Base-by-base conservation (phyloP, 495 filamentous ascomycete genomes). In the Penicillium malachiteum region DNA sequence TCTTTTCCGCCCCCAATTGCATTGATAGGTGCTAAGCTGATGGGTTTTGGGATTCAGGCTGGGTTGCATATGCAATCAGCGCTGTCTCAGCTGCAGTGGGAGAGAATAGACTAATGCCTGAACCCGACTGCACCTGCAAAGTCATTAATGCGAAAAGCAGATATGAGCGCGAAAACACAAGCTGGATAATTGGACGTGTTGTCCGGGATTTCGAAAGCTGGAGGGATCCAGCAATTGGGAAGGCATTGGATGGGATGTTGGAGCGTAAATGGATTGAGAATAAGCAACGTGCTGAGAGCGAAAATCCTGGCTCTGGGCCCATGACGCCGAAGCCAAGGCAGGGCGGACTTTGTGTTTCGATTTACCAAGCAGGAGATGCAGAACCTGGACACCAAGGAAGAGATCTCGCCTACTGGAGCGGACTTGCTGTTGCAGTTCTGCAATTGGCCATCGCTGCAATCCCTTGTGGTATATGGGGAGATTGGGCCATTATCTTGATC, bases 11-110 rank as follows among this genome's bases (percentile, higher is more conserved):
- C 21, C 21, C 21, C 21, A 26, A 26, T 26, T 26, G 21, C 1
- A 26, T 26, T 1, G 2, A 1, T 4, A 26, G 4, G 21, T 26
- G 21, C 21, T 26, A 26, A 26, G 21, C 21, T 26, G 21, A 26
- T 4, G 21, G n/a, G n/a, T n/a, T n/a, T 4, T 26, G 21, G 21
- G 21, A 26, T 26, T 26, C 21, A 26, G 21, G 21, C 4, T 47
- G 44, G 44, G 44, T 47, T 21, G 44, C 44, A 16, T 47, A 47
- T 47, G 44, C 44, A 30, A 31, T 47, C 7, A 47, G 10, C 16
- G 44, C 44, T 32, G 9, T 47, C 10, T 14, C 30, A 1, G 11
- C 44, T 2, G 44, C 44, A 3, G 26, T 47, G 10, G 44, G 44
- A 6, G 44, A 32, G 7, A 31, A 47, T 30, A 11, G 17, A 47